Conservation (phyloP, 306 rosid species). For the Vicia sativa region DNA sequence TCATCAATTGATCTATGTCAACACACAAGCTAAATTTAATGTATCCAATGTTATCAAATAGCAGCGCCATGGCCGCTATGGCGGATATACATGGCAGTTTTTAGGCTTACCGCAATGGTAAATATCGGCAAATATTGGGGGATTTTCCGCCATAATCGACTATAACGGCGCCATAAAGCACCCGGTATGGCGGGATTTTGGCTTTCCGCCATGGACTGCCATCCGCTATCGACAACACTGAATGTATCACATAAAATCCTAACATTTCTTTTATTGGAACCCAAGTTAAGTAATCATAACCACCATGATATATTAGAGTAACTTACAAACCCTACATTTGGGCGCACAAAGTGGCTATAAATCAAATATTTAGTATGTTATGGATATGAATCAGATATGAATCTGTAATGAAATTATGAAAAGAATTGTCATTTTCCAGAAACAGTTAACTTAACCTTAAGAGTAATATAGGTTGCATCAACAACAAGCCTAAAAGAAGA, state of each 20-base stretch:
- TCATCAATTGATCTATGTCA: conserved; percentile 32
- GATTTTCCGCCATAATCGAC: too few species aligned
- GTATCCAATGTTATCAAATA: too few species aligned
- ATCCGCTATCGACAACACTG: background rate
- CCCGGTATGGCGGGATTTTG: too few species aligned
- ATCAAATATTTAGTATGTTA: conserved; percentile 20
- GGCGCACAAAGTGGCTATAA: conserved; percentile 10
- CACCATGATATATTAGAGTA: conserved; percentile 17
- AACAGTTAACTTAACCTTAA: conserved; percentile 16
- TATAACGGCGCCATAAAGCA: too few species aligned
- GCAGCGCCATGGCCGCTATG: too few species aligned
- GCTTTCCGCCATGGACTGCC: too few species aligned
- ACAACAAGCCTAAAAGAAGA: conserved; percentile 26
- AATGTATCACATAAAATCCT: conserved; percentile 21
- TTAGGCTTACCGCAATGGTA: too few species aligned
- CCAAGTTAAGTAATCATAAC: conserved; percentile 17
- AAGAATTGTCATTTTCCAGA: background rate
- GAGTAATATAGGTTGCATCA: background rate
- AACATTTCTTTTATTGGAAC: background rate
- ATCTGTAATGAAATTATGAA: conserved; percentile 4
- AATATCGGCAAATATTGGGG: too few species aligned
- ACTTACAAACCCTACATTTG: conserved; percentile 6
- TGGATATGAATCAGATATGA: background rate
- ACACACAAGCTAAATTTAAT: conserved; percentile 20
- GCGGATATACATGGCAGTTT: too few species aligned